Conservation (phyloP, 305 asterid genomes). For the Andrographis paniculata region DNA sequence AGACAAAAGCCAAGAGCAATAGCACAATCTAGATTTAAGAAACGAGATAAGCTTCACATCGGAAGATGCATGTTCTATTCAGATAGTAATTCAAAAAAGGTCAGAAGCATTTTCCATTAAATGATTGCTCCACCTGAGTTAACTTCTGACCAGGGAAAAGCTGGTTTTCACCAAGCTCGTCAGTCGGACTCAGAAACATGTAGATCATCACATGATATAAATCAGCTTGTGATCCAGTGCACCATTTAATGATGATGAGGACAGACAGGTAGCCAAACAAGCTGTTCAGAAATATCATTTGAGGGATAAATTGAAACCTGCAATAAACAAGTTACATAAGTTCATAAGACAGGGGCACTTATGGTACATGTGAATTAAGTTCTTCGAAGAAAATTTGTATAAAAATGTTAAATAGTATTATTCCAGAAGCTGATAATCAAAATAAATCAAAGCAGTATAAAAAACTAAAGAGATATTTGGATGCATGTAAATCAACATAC, state of each 20-base stretch:
- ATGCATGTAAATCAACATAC: conserved; percentile 27
- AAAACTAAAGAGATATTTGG: neutral
- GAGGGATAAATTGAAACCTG: conserved; percentile 76
- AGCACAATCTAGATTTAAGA: conserved; percentile 37
- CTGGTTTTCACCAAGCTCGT: conserved; percentile 51
- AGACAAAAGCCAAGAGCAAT: conserved; percentile 47
- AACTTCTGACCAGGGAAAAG: conserved; percentile 53
- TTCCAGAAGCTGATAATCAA: neutral
- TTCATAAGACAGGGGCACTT: conserved; percentile 6
- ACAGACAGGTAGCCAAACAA: conserved; percentile 63
- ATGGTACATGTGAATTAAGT: neutral
- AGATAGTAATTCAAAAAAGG: neutral
- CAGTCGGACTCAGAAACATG: conserved; percentile 72
- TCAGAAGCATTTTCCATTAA: neutral
- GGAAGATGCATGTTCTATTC: neutral
- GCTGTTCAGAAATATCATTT: conserved; percentile 60
- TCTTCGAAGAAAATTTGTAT: neutral
- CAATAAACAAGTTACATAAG: conserved; percentile 16
- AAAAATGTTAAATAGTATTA: neutral
- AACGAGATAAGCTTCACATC: conserved; percentile 10
- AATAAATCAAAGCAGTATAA: neutral
- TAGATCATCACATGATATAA: conserved; percentile 74
- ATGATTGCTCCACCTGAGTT: conserved; percentile 31
- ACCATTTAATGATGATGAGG: conserved; percentile 64
- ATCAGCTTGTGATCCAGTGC: conserved; percentile 74